Conservation (phyloP, 768 basidiomycete species). For the Solioccasus polychromus region DNA sequence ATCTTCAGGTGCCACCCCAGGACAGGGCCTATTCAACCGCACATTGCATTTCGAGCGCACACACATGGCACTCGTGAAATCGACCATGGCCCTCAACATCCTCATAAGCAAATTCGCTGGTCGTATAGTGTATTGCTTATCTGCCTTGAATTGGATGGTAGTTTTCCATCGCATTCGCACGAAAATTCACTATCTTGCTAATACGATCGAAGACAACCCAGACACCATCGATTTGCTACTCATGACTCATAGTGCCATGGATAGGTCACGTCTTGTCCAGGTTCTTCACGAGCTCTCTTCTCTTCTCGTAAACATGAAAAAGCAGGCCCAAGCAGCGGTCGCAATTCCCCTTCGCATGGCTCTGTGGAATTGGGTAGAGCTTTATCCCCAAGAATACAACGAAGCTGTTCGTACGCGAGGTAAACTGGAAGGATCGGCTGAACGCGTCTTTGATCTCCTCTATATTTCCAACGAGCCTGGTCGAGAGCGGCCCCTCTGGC, state of each 20-base stretch:
- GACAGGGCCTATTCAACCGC: constrained; percentile 23
- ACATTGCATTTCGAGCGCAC: constrained; percentile 55
- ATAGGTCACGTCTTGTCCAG: constrained; percentile 63
- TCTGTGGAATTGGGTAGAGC: constrained; percentile 88
- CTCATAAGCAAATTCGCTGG: constrained; percentile 72
- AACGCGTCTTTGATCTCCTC: constrained; percentile 82
- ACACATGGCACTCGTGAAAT: constrained; percentile 56
- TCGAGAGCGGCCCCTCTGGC: constrained; percentile 67
- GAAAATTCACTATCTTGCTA: constrained; percentile 67
- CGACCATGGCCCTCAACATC: constrained; percentile 51
- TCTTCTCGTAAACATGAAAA: constrained; percentile 77
- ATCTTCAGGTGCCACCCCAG: constrained; percentile 35
- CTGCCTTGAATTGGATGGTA: constrained; percentile 82
- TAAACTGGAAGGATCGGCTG: constrained; percentile 75
- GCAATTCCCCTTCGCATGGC: constrained; percentile 71
- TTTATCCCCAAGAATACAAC: constrained; percentile 75
- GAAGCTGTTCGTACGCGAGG: constrained; percentile 63
- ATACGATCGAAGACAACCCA: constrained; percentile 46
- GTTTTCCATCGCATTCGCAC: constrained; percentile 67
- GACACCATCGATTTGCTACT: constrained; percentile 77
- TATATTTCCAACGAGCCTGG: constrained; percentile 45
- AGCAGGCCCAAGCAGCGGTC: constrained; percentile 68
- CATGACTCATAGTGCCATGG: constrained; percentile 74
- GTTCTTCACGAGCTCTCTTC: constrained; percentile 80
- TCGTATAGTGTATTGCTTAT: constrained; percentile 80